Conservation (phyloP, 78 protist species). For the Dictyostelium capitatum region DNA sequence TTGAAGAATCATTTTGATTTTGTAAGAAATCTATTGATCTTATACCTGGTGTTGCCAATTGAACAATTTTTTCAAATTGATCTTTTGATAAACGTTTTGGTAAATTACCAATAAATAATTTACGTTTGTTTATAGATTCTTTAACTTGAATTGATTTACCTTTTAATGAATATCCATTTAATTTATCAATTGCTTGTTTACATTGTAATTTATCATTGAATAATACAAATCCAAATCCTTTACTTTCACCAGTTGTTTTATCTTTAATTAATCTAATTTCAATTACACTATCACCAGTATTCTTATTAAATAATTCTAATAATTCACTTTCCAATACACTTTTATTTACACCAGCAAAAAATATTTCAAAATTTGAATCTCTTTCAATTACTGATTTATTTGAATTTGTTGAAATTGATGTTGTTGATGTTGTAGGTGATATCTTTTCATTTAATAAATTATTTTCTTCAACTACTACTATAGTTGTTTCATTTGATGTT, state of each 20-base stretch:
- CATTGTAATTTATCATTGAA: slow-evolving; percentile 42
- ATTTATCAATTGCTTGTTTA: slow-evolving; percentile 3
- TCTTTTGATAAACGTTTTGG: slow-evolving; percentile 41
- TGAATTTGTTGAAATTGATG: neutral
- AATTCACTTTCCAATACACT: slow-evolving; percentile 25
- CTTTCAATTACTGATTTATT: neutral
- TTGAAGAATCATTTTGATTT: slow-evolving; percentile 40
- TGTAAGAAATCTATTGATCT: slow-evolving; percentile 17
- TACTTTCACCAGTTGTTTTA: slow-evolving; percentile 27
- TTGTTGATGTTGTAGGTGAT: neutral
- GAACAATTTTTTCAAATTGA: neutral
- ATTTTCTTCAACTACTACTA: neutral
- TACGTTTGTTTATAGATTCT: slow-evolving; percentile 29
- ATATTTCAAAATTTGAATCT: slow-evolving; percentile 11
- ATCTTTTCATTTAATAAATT: slow-evolving; percentile 6
- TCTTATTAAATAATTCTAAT: neutral
- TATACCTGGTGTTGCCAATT: slow-evolving; percentile 12
- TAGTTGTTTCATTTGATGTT: neutral
- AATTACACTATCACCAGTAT: neutral
- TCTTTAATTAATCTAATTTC: slow-evolving; percentile 53
- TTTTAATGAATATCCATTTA: slow-evolving; percentile 10
- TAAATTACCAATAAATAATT: slow-evolving; percentile 54
- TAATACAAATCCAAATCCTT: slow-evolving; percentile 50
- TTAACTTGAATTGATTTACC: slow-evolving; percentile 43
- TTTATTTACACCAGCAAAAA: slow-evolving; percentile 34